A percentile compares a stretch with the other conserved stretches of the same genome.
These are phyloP conservation scores for Rosa multiflora DNA, from an alignment of 306 rosid species.

Conservation along the genomic window DNA sequence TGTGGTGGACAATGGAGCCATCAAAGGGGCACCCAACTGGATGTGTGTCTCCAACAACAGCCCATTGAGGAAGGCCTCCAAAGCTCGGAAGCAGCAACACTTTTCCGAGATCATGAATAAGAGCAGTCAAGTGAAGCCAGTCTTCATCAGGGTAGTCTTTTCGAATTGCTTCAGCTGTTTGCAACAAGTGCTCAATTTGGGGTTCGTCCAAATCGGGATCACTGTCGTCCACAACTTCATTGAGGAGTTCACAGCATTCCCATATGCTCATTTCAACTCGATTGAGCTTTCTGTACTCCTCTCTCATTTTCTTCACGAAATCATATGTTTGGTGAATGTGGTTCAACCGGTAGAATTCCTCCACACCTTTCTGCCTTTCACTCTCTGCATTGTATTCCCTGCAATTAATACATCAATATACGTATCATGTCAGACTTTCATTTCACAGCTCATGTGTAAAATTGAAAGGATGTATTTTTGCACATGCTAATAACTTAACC, in stretches of 20 bases:
- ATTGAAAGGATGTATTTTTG: not conserved
- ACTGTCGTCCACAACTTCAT: constrained; percentile 1
- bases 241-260: constrained; percentile 11
- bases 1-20: too few species aligned
- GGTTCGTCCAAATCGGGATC: constrained; percentile 7
- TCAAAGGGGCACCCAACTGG: too few species aligned
- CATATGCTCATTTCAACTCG: constrained; percentile 8
- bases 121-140: not conserved
- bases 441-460: not conserved
- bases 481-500: too few species aligned
- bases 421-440: not conserved
- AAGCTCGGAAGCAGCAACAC: constrained; percentile 1
- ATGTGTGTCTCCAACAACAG: too few species aligned
- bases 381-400: constrained; percentile 8
- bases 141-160: not conserved
- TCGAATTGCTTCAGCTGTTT: not conserved
- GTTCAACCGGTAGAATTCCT: not conserved
- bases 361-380: not conserved
- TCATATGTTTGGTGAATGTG: not conserved
- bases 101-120: not conserved
- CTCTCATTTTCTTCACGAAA: not conserved
- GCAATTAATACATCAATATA: not conserved
- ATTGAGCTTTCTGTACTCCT: not conserved
- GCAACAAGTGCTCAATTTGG: constrained; percentile 1
- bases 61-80: too few species aligned